Evolutionary conservation across 2,329 filamentous ascomycete species (phyloP), one percentile per base, ranked within the genome.

Genomic region (Cladosporium sp.): DNA sequence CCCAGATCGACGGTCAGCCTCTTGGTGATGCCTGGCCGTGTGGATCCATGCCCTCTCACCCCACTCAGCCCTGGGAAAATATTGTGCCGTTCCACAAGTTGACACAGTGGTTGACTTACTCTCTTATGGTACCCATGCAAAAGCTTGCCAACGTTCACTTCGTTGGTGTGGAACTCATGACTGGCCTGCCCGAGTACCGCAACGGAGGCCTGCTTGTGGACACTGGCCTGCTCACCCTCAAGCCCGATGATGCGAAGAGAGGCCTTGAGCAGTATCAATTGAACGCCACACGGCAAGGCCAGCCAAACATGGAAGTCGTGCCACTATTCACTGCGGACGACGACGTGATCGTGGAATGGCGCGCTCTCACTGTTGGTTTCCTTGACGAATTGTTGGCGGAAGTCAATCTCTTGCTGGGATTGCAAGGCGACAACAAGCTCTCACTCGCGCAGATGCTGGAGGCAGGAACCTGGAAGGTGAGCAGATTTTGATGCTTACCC

Each of bases 11-110:
- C 64, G 90, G 90, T 2, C 79, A 88, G 22, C 83, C 90, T 0
- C 82, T 99, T 13, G 93, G 93, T 50, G 93, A 99, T 65, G 92
- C 93, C 19, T 99, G 93, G 93, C 88, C 86, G 0, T 96, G 91
- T 70, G 83, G 80, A 9, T 82, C 84, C 27, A 89, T 97, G 82
- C 89, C 90, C n/a, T 80, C 76, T 17, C 83, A 86, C 68, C 77
- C 84, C 58, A 80, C 80, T 6, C 75, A 83, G 57, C 78, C 83
- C 1, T 89, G 86, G 86, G 87, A 92, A 66, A 85, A 79, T 59
- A 92, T 95, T 61, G 81, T 92, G 9, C 90, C 90, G 0, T 95
- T 96, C 73, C 91, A 96, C 75, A 96, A 95, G 71, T 79, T 95
- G 30, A 95, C 90, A 0, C 90, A 96, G 69, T 96, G 91, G 91